A percentile compares a stretch with the other conserved stretches of the same genome.
phyloP scores from a whole-genome alignment of 2,329 filamentous ascomycete species.

The Penicillium sp. region DNA sequence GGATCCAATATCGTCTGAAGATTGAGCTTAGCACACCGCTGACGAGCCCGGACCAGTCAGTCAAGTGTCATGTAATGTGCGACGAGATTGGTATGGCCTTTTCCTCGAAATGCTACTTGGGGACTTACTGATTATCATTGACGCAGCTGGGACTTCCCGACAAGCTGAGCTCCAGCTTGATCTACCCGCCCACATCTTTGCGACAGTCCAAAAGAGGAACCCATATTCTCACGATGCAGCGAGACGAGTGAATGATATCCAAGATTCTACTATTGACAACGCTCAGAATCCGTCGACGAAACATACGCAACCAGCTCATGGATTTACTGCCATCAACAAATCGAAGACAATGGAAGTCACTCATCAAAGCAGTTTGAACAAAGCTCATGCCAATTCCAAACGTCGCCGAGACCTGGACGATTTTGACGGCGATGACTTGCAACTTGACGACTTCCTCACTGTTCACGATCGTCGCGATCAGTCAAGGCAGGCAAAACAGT shows the following conservation, averaged over 20 bases:
- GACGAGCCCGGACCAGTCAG: slow-evolving; percentile 54
- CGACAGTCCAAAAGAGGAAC: slow-evolving; percentile 7
- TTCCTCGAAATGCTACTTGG: not conserved
- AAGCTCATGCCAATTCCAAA: slow-evolving; percentile 1
- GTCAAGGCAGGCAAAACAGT: not conserved
- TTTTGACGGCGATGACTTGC: slow-evolving; percentile 55
- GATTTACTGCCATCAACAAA: not conserved
- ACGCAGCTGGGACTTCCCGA: slow-evolving; percentile 57
- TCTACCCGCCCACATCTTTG: slow-evolving; percentile 50
- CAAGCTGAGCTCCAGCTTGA: slow-evolving; percentile 55
- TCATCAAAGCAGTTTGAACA: slow-evolving; percentile 3
- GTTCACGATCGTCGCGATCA: slow-evolving; percentile 16
- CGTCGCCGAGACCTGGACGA: slow-evolving; percentile 42
- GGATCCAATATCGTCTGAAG: slow-evolving; percentile 63
- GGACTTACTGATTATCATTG: slow-evolving; percentile 12
- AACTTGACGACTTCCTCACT: slow-evolving; percentile 55
- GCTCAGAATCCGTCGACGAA: not conserved
- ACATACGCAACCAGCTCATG: not conserved
- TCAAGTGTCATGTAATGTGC: slow-evolving; percentile 74
- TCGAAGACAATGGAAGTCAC: slow-evolving; percentile 15
- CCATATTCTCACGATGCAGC: not conserved
- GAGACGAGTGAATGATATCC: not conserved
- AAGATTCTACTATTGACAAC: too few species aligned
- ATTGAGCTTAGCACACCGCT: slow-evolving; percentile 62
- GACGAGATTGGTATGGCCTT: slow-evolving; percentile 69